Evolutionary conservation across 257 asterid genomes (phyloP).

Genomic region (Solanum paucissectum): DNA sequence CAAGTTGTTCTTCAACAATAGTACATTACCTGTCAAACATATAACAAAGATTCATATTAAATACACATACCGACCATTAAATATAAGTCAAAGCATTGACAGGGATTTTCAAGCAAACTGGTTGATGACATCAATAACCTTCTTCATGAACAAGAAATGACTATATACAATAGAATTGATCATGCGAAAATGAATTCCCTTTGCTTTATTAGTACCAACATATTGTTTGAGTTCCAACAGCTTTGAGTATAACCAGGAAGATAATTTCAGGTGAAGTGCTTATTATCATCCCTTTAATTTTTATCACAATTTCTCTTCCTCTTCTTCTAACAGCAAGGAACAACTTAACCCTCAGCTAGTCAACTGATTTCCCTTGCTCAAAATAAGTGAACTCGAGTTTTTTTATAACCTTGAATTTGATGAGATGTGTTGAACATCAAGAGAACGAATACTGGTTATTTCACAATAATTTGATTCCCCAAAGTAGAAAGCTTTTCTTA

Average conservation of each 20-base stretch:
- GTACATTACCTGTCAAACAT: slow-evolving; percentile 59
- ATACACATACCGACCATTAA: neutral
- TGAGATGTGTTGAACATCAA: neutral
- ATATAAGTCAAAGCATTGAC: neutral
- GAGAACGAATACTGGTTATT: neutral
- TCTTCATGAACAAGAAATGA: neutral
- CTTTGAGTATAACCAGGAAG: neutral
- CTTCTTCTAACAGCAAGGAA: neutral
- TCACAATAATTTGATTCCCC: neutral
- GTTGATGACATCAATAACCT: neutral
- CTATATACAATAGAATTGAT: neutral
- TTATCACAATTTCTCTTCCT: neutral
- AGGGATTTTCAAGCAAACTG: neutral
- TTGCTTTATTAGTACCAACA: neutral
- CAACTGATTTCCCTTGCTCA: neutral
- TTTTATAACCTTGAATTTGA: neutral
- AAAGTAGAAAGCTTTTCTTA: neutral
- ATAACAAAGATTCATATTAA: neutral
- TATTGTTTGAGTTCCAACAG: neutral
- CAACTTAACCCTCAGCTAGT: neutral
- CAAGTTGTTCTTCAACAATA: slow-evolving; percentile 64
- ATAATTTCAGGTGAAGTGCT: neutral
- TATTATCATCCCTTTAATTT: neutral
- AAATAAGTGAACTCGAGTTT: neutral
- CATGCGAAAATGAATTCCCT: neutral